phyloP scores from a whole-genome alignment of 2,329 filamentous ascomycete genomes.

The Neonectria magnoliae region DNA sequence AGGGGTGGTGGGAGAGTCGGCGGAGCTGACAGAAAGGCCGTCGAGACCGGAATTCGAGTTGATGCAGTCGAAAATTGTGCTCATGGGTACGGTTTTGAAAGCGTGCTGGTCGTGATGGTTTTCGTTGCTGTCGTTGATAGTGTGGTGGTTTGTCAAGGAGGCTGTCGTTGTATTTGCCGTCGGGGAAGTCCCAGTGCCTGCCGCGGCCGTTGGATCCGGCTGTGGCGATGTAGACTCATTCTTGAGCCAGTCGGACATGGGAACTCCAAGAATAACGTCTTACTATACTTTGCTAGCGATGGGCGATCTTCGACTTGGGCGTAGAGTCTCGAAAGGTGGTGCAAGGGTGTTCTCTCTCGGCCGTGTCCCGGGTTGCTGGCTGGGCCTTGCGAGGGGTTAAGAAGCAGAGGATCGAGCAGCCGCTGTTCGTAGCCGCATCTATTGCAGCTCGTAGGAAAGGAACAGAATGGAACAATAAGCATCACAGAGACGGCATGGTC shows the following conservation, averaged over 20 bases:
- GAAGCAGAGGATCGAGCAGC: background rate
- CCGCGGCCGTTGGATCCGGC: constrained; percentile 24
- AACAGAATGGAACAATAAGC: background rate
- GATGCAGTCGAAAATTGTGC: constrained; percentile 5
- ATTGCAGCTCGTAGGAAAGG: too few species aligned
- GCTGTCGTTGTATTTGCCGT: constrained; percentile 14
- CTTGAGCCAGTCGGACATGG: constrained; percentile 38
- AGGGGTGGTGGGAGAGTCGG: constrained; percentile 19
- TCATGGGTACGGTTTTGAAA: constrained; percentile 15
- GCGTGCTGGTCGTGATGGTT: constrained; percentile 6
- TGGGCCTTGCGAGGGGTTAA: background rate
- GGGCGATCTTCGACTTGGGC: background rate
- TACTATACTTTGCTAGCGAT: background rate
- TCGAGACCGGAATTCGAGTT: background rate
- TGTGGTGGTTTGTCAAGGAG: constrained; percentile 18
- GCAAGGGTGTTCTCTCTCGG: background rate
- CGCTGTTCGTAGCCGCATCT: background rate
- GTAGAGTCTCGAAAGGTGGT: background rate
- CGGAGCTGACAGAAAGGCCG: constrained; percentile 7
- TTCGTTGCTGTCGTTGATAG: constrained; percentile 10
- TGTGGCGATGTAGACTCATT: constrained; percentile 36
- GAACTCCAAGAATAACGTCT: background rate
- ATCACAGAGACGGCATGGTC: background rate
- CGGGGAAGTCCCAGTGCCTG: constrained; percentile 16
- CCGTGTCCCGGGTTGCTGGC: background rate